Evolutionary conservation across 345 rosid species (phyloP).

Genomic region (Euphorbia tirucalli): DNA sequence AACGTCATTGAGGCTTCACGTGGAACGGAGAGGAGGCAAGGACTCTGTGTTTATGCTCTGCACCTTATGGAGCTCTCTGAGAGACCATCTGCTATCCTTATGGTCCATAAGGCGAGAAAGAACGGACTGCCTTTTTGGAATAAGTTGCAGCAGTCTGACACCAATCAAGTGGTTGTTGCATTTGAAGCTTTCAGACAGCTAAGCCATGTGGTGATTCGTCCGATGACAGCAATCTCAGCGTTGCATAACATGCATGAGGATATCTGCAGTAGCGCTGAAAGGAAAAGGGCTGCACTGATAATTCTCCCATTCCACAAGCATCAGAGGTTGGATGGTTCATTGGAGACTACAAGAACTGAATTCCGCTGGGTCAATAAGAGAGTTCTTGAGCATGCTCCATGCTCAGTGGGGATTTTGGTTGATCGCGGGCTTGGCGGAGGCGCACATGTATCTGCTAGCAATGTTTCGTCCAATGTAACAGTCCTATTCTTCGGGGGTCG

Average conservation of each 20-base stretch:
- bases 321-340: constrained; percentile 44
- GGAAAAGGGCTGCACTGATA: constrained; percentile 55
- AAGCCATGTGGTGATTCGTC: constrained; percentile 36
- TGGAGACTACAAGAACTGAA: constrained; percentile 57
- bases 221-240: constrained; percentile 77
- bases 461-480: constrained; percentile 51
- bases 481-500: constrained; percentile 73
- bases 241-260: constrained; percentile 66
- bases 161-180: constrained; percentile 64
- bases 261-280: constrained; percentile 57
- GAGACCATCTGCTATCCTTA: constrained; percentile 78
- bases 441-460: constrained; percentile 65
- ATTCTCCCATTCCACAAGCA: constrained; percentile 48
- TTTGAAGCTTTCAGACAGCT: constrained; percentile 56
- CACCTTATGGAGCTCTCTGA: constrained; percentile 92
- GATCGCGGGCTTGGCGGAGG: constrained; percentile 82
- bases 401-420: constrained; percentile 76
- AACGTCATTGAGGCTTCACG: constrained; percentile 75
- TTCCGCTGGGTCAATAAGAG: constrained; percentile 52
- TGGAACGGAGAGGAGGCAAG: constrained; percentile 58
- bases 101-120: constrained; percentile 81
- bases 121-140: constrained; percentile 89
- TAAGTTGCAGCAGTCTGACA: constrained; percentile 37
- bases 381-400: constrained; percentile 60
- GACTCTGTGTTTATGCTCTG: constrained; percentile 76